These are phyloP conservation scores for Tillandsia leiboldiana DNA, from an alignment of 176 grass and related monocot species.

Conservation along the genomic window DNA sequence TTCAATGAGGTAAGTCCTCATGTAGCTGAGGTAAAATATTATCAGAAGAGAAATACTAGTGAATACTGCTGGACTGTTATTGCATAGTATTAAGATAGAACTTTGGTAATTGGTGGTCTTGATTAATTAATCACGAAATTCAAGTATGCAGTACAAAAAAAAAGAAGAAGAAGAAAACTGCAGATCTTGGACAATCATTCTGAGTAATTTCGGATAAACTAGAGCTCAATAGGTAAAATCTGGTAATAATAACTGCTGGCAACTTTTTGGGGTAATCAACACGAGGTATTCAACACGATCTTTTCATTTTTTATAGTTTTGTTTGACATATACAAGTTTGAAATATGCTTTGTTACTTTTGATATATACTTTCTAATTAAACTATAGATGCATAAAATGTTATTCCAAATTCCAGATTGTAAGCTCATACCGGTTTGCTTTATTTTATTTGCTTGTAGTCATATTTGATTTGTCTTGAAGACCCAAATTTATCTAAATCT, in stretches of 20 bases:
- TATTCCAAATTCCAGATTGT: not conserved
- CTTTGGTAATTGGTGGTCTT: not conserved
- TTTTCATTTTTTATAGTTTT: too few relatives aligned
- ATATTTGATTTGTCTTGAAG: not conserved
- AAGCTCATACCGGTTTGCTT: not conserved
- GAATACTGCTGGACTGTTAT: not conserved
- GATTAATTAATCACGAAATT: not conserved
- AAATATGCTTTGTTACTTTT: not conserved
- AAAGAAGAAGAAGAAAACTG: too few relatives aligned
- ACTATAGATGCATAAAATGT: not conserved
- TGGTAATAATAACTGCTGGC: too few relatives aligned
- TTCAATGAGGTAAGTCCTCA: conserved; percentile 59
- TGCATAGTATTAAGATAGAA: not conserved
- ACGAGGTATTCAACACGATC: too few relatives aligned
- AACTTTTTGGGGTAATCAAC: too few relatives aligned
- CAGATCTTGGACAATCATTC: too few relatives aligned
- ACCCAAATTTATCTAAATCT: not conserved
- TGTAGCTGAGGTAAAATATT: not conserved
- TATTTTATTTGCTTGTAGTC: not conserved
- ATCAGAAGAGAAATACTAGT: not conserved
- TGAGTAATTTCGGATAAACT: too few relatives aligned
- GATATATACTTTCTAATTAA: not conserved
- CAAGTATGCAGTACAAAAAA: not conserved
- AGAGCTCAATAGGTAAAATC: too few relatives aligned
- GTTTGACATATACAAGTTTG: not conserved